These are phyloP conservation scores for Ganoderma boninense DNA, from an alignment of 1,284 basidiomycete genomes.

Conservation along the genomic window DNA sequence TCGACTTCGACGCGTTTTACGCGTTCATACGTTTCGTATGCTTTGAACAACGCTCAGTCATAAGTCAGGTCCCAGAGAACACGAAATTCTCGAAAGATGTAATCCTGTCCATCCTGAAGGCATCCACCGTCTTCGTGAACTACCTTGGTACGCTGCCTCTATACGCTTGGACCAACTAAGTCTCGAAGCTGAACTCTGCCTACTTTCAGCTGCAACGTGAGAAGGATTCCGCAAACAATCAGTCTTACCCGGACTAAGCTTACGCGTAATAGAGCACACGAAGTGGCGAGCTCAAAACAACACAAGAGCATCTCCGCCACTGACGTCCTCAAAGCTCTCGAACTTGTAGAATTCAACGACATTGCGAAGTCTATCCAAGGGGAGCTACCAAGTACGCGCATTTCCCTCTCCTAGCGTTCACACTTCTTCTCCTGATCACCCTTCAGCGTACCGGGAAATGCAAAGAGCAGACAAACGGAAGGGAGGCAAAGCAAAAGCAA, in stretches of 20 bases:
- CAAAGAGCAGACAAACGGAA: slow-evolving; percentile 64
- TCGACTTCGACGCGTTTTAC: slow-evolving; percentile 16
- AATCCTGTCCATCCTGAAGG: slow-evolving; percentile 81
- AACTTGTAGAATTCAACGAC: slow-evolving; percentile 82
- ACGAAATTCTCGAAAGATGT: slow-evolving; percentile 90
- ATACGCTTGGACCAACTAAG: neutral
- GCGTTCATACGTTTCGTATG: neutral
- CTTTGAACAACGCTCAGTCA: neutral
- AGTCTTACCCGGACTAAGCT: neutral
- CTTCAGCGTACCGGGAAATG: slow-evolving; percentile 65
- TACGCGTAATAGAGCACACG: slow-evolving; percentile 71
- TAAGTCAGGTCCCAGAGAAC: slow-evolving; percentile 79
- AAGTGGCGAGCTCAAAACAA: slow-evolving; percentile 83
- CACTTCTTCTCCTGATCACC: neutral
- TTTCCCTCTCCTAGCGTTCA: neutral
- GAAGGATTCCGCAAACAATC: slow-evolving; percentile 36
- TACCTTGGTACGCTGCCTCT: slow-evolving; percentile 74
- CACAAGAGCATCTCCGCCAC: slow-evolving; percentile 90
- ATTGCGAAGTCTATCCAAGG: slow-evolving; percentile 72
- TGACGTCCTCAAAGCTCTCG: slow-evolving; percentile 88
- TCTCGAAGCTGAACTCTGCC: too few relatives aligned
- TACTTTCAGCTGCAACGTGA: slow-evolving; percentile 68
- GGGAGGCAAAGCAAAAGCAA: slow-evolving; percentile 47
- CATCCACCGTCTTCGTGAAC: slow-evolving; percentile 92
- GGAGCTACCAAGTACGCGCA: slow-evolving; percentile 73